Evolutionary conservation across 148 eudicot species (phyloP).

Genomic region (Fagopyrum tataricum): DNA sequence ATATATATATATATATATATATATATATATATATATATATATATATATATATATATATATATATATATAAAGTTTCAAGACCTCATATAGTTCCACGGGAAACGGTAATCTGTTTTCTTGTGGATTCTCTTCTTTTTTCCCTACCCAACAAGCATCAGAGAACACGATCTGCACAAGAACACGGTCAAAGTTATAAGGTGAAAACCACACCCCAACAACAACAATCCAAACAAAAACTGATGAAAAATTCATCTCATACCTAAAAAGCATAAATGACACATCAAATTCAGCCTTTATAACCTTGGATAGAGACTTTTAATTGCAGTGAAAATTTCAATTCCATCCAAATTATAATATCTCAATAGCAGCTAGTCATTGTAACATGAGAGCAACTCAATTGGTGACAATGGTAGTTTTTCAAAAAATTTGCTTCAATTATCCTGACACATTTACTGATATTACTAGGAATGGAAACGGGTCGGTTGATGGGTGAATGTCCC

Average conservation of each 20-base stretch:
- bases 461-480: too few species aligned
- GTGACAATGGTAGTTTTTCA: background rate
- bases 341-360: conserved; percentile 3
- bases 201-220: background rate
- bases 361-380: background rate
- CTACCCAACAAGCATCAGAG: conserved; percentile 96
- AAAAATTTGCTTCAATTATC: background rate
- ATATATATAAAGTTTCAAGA: conserved; percentile 12
- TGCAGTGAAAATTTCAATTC: background rate
- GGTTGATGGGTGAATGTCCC: too few species aligned
- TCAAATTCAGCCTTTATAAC: background rate
- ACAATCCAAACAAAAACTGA: background rate
- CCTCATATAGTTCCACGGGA: conserved; percentile 71
- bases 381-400: background rate
- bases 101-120: conserved; percentile 61
- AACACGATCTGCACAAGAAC: conserved; percentile 59
- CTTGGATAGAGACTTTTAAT: background rate
- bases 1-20: too few species aligned
- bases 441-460: background rate
- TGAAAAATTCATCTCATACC: background rate
- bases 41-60: too few species aligned
- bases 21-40: too few species aligned
- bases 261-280: background rate
- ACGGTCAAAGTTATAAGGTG: background rate
- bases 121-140: conserved; percentile 85